Conservation (phyloP, 352 stramenopile genomes). For the Globisporangium echinulatum region DNA sequence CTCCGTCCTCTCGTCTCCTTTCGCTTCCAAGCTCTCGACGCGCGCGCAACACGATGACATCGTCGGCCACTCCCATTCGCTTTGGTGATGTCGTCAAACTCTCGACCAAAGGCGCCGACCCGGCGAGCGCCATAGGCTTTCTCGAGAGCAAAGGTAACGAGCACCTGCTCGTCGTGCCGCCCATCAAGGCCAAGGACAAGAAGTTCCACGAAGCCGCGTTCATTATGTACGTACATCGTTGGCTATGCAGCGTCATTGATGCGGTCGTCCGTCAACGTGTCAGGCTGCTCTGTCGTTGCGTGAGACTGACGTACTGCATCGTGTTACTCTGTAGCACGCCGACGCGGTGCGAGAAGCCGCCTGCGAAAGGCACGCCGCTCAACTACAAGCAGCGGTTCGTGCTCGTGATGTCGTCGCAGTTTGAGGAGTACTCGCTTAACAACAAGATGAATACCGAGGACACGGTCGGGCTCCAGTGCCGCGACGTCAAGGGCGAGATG, state of each 20-base stretch:
- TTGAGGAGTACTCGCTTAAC: slow-evolving; percentile 64
- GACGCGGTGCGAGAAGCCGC: slow-evolving; percentile 44
- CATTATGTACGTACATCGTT: slow-evolving; percentile 39
- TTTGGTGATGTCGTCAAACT: slow-evolving; percentile 57
- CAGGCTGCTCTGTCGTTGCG: too few relatives aligned
- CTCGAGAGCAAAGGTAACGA: slow-evolving; percentile 41
- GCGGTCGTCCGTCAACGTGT: too few relatives aligned
- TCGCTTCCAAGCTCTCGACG: background rate
- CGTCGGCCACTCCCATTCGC: slow-evolving; percentile 20
- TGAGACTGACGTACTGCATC: too few relatives aligned
- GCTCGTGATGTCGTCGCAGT: slow-evolving; percentile 49
- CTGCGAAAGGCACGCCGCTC: slow-evolving; percentile 33
- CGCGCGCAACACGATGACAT: slow-evolving; percentile 15
- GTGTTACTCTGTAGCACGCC: slow-evolving; percentile 16
- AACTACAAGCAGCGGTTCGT: slow-evolving; percentile 68
- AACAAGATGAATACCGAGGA: slow-evolving; percentile 65
- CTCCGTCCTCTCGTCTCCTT: background rate
- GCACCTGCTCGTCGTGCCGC: slow-evolving; percentile 46
- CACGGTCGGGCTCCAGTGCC: slow-evolving; percentile 44
- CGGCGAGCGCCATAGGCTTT: slow-evolving; percentile 30
- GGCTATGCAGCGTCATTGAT: too few relatives aligned
- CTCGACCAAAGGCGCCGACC: slow-evolving; percentile 22
- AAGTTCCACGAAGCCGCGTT: slow-evolving; percentile 57
- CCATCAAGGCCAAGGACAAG: slow-evolving; percentile 33
- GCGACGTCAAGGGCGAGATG: slow-evolving; percentile 63